phyloP scores from a whole-genome alignment of 495 filamentous ascomycete genomes.

The Terfezia boudieri region DNA sequence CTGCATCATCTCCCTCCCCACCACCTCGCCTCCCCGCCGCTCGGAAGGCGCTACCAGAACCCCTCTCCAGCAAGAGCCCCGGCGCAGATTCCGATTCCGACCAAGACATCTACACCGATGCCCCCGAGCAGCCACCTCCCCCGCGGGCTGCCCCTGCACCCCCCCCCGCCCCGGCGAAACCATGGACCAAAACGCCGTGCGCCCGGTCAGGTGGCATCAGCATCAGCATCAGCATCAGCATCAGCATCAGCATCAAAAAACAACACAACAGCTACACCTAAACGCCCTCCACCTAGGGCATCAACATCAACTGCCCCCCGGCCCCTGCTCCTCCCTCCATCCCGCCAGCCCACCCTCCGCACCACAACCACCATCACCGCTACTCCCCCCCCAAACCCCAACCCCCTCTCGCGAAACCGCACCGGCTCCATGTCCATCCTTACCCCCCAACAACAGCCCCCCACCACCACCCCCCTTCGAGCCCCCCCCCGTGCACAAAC shows the following conservation, averaged over 20 bases:
- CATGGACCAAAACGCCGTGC: neutral
- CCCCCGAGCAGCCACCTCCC: no score
- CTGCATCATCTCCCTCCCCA: no score
- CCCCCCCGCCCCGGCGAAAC: neutral
- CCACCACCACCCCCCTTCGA: constrained; percentile 37
- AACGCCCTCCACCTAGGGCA: neutral
- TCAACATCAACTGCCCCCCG: neutral
- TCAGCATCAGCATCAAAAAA: neutral
- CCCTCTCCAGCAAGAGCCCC: no score
- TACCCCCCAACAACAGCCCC: neutral
- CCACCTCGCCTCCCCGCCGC: no score
- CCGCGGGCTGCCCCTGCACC: no score
- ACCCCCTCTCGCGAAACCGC: constrained; percentile 30
- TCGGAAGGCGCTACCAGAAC: no score
- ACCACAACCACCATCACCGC: no score
- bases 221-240: no score
- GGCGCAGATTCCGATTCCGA: no score
- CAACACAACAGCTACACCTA: neutral
- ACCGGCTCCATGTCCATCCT: neutral
- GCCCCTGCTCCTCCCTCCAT: neutral
- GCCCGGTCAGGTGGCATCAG: neutral
- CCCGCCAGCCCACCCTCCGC: constrained; percentile 9
- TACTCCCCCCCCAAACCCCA: no score
- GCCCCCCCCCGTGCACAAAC: constrained; percentile 47
- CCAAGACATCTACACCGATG: no score